Evolutionary conservation across 768 basidiomycete species (phyloP).

Genomic region (Tricholoma terreum): DNA sequence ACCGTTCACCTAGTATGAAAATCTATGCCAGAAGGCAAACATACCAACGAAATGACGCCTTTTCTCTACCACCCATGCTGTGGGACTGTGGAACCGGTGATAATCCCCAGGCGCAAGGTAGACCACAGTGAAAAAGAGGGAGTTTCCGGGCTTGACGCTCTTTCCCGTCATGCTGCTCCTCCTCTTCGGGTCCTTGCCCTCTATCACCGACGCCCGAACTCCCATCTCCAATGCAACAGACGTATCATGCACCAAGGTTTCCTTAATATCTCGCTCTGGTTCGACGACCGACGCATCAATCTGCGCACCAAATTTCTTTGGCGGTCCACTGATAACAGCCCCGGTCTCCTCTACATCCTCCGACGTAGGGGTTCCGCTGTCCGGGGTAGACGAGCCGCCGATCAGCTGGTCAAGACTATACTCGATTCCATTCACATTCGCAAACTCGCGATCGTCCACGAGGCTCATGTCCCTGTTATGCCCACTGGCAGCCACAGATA

Average conservation of each 20-base stretch:
- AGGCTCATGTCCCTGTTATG: conserved; percentile 51
- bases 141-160: conserved; percentile 68
- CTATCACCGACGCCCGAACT: conserved; percentile 35
- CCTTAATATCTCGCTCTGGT: conserved; percentile 47
- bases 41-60: conserved; percentile 88
- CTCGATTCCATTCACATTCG: conserved; percentile 94
- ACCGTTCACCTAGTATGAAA: not conserved
- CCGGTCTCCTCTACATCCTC: not conserved
- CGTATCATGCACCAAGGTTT: conserved; percentile 62
- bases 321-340: conserved; percentile 8
- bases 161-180: conserved; percentile 38
- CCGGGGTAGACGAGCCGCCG: conserved; percentile 51
- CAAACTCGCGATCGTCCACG: conserved; percentile 88
- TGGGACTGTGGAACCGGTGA: conserved; percentile 94
- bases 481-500: conserved; percentile 32
- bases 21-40: conserved; percentile 20
- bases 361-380: conserved; percentile 30
- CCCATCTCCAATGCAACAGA: conserved; percentile 76
- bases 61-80: conserved; percentile 96
- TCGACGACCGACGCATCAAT: conserved; percentile 75
- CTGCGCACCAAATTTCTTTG: conserved; percentile 60
- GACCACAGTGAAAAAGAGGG: conserved; percentile 90
- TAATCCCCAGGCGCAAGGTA: conserved; percentile 99
- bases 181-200: conserved; percentile 20
- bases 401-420: conserved; percentile 92